Conservation (phyloP, 2,329 filamentous ascomycete genomes). For the Colletotrichum acutatum region DNA sequence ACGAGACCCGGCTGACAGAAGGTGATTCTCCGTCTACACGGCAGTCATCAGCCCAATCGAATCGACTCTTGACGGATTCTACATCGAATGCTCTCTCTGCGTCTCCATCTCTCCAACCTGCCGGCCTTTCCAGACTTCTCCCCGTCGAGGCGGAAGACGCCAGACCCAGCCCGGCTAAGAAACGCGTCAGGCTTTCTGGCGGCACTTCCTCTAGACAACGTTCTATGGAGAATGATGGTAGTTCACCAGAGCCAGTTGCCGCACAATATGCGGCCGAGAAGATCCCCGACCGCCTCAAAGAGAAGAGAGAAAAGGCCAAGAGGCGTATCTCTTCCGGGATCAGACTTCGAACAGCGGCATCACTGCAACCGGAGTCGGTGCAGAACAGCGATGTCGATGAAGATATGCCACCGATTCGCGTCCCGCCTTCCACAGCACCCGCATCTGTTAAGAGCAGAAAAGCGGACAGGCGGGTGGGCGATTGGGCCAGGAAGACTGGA, state of each 20-base stretch:
- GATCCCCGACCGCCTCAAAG: constrained; percentile 26
- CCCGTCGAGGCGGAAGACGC: neutral
- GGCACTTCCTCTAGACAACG: constrained; percentile 18
- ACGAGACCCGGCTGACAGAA: neutral
- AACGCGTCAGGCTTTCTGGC: constrained; percentile 20
- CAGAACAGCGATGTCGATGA: constrained; percentile 30
- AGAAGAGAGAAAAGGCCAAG: constrained; percentile 20
- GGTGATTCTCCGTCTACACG: neutral
- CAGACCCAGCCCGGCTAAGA: constrained; percentile 25
- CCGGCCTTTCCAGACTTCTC: neutral
- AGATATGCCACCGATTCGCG: constrained; percentile 29
- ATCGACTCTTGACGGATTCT: neutral
- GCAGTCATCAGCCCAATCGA: constrained; percentile 1
- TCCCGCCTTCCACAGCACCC: constrained; percentile 18
- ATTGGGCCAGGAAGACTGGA: constrained; percentile 27
- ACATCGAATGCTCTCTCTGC: neutral
- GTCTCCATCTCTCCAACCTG: neutral
- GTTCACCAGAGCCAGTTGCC: neutral
- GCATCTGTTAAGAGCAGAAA: neutral
- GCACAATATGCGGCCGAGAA: constrained; percentile 8
- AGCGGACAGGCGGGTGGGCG: neutral
- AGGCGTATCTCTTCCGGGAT: constrained; percentile 16
- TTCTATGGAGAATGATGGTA: constrained; percentile 10
- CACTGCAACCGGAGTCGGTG: constrained; percentile 20
- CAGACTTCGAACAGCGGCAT: constrained; percentile 1